These are phyloP conservation scores for Citrus unshiu DNA, from an alignment of 345 rosid genomes.

Conservation along the genomic window DNA sequence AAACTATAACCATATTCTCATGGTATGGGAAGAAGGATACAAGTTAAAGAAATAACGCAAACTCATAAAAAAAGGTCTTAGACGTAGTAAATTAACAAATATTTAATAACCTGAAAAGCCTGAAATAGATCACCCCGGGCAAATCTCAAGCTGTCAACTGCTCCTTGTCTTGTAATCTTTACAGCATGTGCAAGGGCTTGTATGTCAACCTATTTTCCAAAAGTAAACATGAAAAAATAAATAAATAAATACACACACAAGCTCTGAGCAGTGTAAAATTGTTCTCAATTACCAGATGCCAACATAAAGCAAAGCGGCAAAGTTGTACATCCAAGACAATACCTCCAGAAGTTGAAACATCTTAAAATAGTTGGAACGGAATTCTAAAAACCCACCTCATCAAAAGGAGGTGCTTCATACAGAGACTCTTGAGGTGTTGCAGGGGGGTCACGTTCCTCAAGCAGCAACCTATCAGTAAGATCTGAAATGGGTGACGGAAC, in stretches of 20 bases:
- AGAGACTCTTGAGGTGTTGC: constrained; percentile 65
- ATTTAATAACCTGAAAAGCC: constrained; percentile 77
- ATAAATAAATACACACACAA: background rate
- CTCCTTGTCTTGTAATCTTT: constrained; percentile 92
- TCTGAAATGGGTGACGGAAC: constrained; percentile 77
- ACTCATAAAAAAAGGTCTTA: background rate
- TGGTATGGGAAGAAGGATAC: background rate
- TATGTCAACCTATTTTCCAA: constrained; percentile 65
- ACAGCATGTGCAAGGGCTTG: constrained; percentile 99
- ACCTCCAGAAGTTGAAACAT: background rate
- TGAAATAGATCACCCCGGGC: constrained; percentile 87
- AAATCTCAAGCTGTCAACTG: constrained; percentile 91
- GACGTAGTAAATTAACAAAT: background rate
- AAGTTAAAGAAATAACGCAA: background rate
- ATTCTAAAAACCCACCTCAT: constrained; percentile 53
- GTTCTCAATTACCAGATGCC: background rate
- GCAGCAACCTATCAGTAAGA: constrained; percentile 81
- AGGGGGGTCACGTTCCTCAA: constrained; percentile 86
- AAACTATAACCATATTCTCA: background rate
- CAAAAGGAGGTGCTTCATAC: constrained; percentile 84
- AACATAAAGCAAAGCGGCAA: background rate
- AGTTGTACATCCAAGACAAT: background rate
- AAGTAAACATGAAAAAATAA: constrained; percentile 3
- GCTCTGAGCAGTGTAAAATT: background rate
- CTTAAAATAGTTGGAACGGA: background rate